phyloP scores from a whole-genome alignment of 2,329 filamentous ascomycete species.

The Knufia petricola region DNA sequence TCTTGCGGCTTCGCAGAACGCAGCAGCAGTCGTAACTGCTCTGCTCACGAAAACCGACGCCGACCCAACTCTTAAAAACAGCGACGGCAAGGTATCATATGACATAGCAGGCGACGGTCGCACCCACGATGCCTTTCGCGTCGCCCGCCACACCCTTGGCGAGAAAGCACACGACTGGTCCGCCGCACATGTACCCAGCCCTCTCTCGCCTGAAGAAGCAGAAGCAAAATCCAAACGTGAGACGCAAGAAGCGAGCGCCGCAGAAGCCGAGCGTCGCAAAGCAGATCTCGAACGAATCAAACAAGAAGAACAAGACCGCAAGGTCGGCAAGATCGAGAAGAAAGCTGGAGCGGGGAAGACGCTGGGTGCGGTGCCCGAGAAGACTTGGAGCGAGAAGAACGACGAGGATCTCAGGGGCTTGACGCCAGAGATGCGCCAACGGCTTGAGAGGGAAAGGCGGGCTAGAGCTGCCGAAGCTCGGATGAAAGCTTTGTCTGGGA shows the following conservation, averaged over 20 bases:
- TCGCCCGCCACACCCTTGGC: slow-evolving; percentile 73
- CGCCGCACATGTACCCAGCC: slow-evolving; percentile 58
- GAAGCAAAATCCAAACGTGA: slow-evolving; percentile 62
- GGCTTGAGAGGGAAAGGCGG: slow-evolving; percentile 76
- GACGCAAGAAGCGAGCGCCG: slow-evolving; percentile 55
- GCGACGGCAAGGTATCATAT: slow-evolving; percentile 75
- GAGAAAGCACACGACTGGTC: slow-evolving; percentile 73
- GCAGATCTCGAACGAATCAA: slow-evolving; percentile 65
- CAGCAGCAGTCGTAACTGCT: slow-evolving; percentile 64
- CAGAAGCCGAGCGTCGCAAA: slow-evolving; percentile 60
- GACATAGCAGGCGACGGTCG: slow-evolving; percentile 76
- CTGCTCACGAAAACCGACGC: slow-evolving; percentile 66
- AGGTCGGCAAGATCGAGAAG: slow-evolving; percentile 36
- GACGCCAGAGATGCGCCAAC: slow-evolving; percentile 76
- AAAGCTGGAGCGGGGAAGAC: slow-evolving; percentile 43
- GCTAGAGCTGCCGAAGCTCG: slow-evolving; percentile 88
- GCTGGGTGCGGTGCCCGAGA: slow-evolving; percentile 47
- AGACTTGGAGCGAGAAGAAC: slow-evolving; percentile 69
- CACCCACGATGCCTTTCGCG: slow-evolving; percentile 83
- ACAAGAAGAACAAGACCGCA: slow-evolving; percentile 46
- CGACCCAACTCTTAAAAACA: slow-evolving; percentile 61
- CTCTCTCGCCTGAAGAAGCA: slow-evolving; percentile 61
- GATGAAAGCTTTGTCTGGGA: slow-evolving; percentile 54
- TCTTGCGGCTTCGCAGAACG: slow-evolving; percentile 72
- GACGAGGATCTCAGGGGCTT: slow-evolving; percentile 77